Percentiles rank a stretch among this genome's conserved stretches.
These are phyloP conservation scores for Claviceps maximensis DNA, from an alignment of 2,329 filamentous ascomycete species.

Conservation along the genomic window DNA sequence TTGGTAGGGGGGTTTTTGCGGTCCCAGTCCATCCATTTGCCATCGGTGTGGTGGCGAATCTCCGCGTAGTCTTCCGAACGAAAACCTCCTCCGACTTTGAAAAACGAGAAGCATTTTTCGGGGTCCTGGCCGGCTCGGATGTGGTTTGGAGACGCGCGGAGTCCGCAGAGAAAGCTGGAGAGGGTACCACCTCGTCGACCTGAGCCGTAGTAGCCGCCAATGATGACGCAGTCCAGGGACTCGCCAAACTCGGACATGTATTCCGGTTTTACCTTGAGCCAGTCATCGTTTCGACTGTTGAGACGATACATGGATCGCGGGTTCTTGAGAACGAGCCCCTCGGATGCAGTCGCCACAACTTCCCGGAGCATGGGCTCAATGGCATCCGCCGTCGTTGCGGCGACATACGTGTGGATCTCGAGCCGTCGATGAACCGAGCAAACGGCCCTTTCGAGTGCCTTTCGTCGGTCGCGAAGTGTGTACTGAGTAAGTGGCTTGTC, in stretches of 20 bases:
- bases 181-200: slow-evolving; percentile 71
- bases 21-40: slow-evolving; percentile 87
- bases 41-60: slow-evolving; percentile 72
- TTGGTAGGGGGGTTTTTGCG: slow-evolving; percentile 58
- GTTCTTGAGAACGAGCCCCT: slow-evolving; percentile 89
- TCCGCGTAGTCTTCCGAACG: slow-evolving; percentile 71
- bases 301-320: slow-evolving; percentile 75
- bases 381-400: slow-evolving; percentile 52
- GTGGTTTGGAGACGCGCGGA: slow-evolving; percentile 60
- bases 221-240: slow-evolving; percentile 74
- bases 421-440: slow-evolving; percentile 59
- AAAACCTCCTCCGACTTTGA: slow-evolving; percentile 94
- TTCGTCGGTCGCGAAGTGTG: slow-evolving; percentile 65
- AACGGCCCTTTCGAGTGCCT: slow-evolving; percentile 60
- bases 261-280: slow-evolving; percentile 97
- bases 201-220: slow-evolving; percentile 87
- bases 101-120: slow-evolving; percentile 84
- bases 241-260: slow-evolving; percentile 97
- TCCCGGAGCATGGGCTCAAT: slow-evolving; percentile 70
- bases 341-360: slow-evolving; percentile 75
- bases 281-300: slow-evolving; percentile 85
- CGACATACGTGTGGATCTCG: slow-evolving; percentile 64
- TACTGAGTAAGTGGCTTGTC: slow-evolving; percentile 67
- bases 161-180: slow-evolving; percentile 80
- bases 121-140: slow-evolving; percentile 44